Conservation (phyloP, 179 eudicot genomes). For the Spergularia azorica region DNA sequence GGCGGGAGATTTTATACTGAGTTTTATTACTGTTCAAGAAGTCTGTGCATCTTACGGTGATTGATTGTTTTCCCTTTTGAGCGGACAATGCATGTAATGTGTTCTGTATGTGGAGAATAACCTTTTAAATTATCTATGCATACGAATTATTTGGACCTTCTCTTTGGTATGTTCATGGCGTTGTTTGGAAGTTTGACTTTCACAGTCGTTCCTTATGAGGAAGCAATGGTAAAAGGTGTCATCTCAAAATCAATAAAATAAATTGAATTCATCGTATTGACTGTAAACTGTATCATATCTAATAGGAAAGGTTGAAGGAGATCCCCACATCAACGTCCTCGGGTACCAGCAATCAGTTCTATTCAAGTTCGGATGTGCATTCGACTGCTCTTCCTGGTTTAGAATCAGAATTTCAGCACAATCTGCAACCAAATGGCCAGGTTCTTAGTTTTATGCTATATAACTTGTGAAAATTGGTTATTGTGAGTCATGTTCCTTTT, state of each 20-base stretch:
- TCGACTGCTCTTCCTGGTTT: slow-evolving; percentile 75
- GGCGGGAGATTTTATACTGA: too few relatives aligned
- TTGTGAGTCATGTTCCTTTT: slow-evolving; percentile 14
- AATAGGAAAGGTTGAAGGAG: slow-evolving; percentile 79
- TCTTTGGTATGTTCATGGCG: not conserved
- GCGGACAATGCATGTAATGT: too few relatives aligned
- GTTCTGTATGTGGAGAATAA: not conserved
- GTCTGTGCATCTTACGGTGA: too few relatives aligned
- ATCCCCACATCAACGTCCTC: slow-evolving; percentile 67
- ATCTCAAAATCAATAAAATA: not conserved
- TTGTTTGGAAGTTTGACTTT: not conserved
- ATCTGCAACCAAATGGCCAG: slow-evolving; percentile 54
- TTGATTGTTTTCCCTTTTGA: too few relatives aligned
- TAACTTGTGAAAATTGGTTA: slow-evolving; percentile 11
- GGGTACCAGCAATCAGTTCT: slow-evolving; percentile 43
- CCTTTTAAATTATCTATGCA: not conserved
- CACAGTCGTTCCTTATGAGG: not conserved
- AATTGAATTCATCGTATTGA: not conserved
- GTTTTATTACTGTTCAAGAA: too few relatives aligned
- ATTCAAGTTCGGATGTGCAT: slow-evolving; percentile 43
- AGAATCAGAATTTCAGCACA: slow-evolving; percentile 61
- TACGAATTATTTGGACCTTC: not conserved
- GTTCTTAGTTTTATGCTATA: slow-evolving; percentile 34
- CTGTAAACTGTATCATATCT: slow-evolving; percentile 22
- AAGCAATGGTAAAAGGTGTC: not conserved